Percentiles rank a stretch among this genome's conserved stretches.
These are phyloP conservation scores for Mucor ambiguus DNA, from an alignment of 371 early-diverging fungal species.

Conservation along the genomic window DNA sequence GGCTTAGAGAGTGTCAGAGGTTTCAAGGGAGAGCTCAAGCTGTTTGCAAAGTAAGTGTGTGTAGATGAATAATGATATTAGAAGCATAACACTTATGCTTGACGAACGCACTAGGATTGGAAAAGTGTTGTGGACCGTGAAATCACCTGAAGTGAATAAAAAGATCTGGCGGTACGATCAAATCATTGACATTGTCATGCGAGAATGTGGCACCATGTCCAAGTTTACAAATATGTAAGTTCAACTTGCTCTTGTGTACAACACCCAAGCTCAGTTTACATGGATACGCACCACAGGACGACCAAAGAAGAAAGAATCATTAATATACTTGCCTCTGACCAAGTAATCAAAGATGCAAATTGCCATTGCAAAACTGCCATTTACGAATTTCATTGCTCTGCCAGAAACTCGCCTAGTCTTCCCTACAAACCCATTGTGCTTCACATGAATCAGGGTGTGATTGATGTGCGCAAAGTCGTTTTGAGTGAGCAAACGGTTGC, in stretches of 20 bases:
- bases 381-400: slow-evolving; percentile 47
- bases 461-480: slow-evolving; percentile 42
- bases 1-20: slow-evolving; percentile 37
- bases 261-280: not conserved
- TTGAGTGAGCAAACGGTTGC: slow-evolving; percentile 24
- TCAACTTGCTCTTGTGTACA: too few species aligned
- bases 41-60: slow-evolving; percentile 44
- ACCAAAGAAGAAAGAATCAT: slow-evolving; percentile 3
- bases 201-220: slow-evolving; percentile 34
- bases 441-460: slow-evolving; percentile 37
- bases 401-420: slow-evolving; percentile 36
- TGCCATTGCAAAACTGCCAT: not conserved
- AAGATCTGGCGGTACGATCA: slow-evolving; percentile 45
- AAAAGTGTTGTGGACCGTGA: slow-evolving; percentile 44
- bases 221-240: slow-evolving; percentile 44
- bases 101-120: slow-evolving; percentile 43
- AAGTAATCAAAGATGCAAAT: not conserved
- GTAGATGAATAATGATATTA: not conserved
- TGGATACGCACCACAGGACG: not conserved
- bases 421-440: slow-evolving; percentile 33
- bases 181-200: slow-evolving; percentile 42
- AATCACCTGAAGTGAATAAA: slow-evolving; percentile 17
- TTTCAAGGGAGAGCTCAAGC: slow-evolving; percentile 42
- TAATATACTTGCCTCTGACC: not conserved
- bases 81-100: too few species aligned